phyloP scores from a whole-genome alignment of 2,329 filamentous ascomycete genomes.

The Claviceps sp. region DNA sequence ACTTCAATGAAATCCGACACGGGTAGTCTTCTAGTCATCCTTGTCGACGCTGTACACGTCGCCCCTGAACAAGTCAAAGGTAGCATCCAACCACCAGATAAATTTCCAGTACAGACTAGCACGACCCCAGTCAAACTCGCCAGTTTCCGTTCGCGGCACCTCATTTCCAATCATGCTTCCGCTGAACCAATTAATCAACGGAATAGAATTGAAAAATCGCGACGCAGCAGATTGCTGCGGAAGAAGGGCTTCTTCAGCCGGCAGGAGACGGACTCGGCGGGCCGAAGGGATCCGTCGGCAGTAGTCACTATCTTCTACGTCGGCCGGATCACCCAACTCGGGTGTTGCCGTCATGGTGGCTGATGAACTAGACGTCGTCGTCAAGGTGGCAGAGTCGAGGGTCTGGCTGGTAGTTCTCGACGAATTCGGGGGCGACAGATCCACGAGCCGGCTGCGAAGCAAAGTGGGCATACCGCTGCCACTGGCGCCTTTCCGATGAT shows the following conservation, averaged over 20 bases:
- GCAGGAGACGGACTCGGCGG: conserved; percentile 49
- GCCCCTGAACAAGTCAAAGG: conserved; percentile 44
- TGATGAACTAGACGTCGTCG: conserved; percentile 26
- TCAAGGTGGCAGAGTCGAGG: conserved; percentile 42
- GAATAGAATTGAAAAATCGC: conserved; percentile 50
- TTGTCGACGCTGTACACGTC: conserved; percentile 45
- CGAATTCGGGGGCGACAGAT: conserved; percentile 29
- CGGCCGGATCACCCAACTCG: conserved; percentile 17
- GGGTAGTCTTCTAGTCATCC: conserved; percentile 32
- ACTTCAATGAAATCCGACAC: background rate
- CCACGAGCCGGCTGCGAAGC: conserved; percentile 24
- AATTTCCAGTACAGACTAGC: conserved; percentile 56
- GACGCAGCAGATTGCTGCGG: conserved; percentile 54
- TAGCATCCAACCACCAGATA: conserved; percentile 48
- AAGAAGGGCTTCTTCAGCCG: conserved; percentile 56
- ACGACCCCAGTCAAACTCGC: conserved; percentile 63
- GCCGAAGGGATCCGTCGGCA: conserved; percentile 55
- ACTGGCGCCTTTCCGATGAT: conserved; percentile 14
- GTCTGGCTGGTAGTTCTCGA: conserved; percentile 40
- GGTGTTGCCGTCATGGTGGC: conserved; percentile 28
- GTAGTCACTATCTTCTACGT: conserved; percentile 28
- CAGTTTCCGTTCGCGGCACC: conserved; percentile 58
- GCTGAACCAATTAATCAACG: conserved; percentile 59
- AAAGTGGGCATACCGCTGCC: conserved; percentile 20
- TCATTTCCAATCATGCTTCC: conserved; percentile 61